phyloP scores from a whole-genome alignment of 768 basidiomycete genomes.

The Suillus ampliporus region DNA sequence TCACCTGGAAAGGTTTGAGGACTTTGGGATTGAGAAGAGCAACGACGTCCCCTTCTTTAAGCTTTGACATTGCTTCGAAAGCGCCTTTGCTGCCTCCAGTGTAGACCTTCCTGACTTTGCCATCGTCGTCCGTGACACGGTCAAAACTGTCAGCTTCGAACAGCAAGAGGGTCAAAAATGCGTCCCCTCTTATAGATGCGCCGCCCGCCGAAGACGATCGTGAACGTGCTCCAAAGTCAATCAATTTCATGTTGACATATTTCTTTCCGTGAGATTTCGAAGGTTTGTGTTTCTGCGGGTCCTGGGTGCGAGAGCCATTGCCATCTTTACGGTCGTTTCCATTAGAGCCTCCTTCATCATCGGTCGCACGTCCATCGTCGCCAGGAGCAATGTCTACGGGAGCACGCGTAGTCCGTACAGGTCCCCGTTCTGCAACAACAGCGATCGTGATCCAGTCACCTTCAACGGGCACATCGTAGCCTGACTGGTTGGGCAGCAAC shows the following conservation, averaged over 20 bases:
- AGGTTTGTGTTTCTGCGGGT: constrained; percentile 37
- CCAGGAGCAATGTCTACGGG: constrained; percentile 57
- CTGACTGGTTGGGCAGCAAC: constrained; percentile 75
- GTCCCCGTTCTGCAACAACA: constrained; percentile 90
- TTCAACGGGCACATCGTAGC: constrained; percentile 89
- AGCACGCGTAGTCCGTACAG: constrained; percentile 72
- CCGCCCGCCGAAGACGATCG: constrained; percentile 60
- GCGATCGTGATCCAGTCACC: constrained; percentile 97
- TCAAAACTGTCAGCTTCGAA: constrained; percentile 87
- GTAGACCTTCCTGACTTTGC: constrained; percentile 67
- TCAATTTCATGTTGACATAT: constrained; percentile 85
- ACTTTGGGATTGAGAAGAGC: constrained; percentile 89
- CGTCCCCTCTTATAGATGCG: constrained; percentile 76
- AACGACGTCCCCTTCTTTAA: constrained; percentile 89
- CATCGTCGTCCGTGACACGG: constrained; percentile 54
- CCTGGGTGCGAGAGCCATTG: constrained; percentile 13
- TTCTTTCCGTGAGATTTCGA: constrained; percentile 65
- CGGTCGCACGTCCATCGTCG: constrained; percentile 49
- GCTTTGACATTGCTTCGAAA: constrained; percentile 84
- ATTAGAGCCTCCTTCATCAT: constrained; percentile 23
- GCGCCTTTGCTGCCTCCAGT: constrained; percentile 92
- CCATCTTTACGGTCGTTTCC: constrained; percentile 14
- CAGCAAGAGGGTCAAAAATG: constrained; percentile 79
- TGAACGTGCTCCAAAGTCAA: constrained; percentile 76
- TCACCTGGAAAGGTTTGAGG: constrained; percentile 84